These are phyloP conservation scores for Thermochaetoides thermophila DNA, from an alignment of 495 filamentous ascomycete species.

Conservation along the genomic window DNA sequence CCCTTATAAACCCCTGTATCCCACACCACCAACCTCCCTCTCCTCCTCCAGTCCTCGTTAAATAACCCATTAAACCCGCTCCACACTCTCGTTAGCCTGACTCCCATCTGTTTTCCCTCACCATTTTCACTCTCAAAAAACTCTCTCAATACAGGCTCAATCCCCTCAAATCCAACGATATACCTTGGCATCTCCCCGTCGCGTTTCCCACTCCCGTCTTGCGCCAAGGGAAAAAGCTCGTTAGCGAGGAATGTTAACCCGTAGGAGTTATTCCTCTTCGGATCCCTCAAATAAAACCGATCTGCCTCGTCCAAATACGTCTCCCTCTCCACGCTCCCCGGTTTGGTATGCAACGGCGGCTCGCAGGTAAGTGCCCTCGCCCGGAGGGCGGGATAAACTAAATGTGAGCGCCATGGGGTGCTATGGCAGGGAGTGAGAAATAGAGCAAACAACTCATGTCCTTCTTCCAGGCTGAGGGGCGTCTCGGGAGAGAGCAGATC, in stretches of 20 bases:
- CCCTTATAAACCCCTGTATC: conserved; percentile 26
- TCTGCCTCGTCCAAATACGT: conserved; percentile 80
- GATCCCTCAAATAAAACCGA: conserved; percentile 49
- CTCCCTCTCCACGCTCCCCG: conserved; percentile 34
- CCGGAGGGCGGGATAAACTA: conserved; percentile 56
- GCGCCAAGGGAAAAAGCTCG: conserved; percentile 23
- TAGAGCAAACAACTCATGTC: conserved; percentile 47
- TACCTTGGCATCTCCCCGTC: conserved; percentile 36
- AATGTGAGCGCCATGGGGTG: conserved; percentile 88
- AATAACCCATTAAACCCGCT: conserved; percentile 64
- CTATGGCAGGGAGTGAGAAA: conserved; percentile 98
- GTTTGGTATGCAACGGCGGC: conserved; percentile 54
- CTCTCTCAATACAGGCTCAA: conserved; percentile 26
- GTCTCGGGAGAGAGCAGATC: too few relatives aligned
- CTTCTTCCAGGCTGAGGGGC: too few relatives aligned
- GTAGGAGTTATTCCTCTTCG: conserved; percentile 2
- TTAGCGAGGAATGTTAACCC: conserved; percentile 37
- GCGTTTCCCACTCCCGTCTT: conserved; percentile 10
- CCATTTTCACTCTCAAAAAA: conserved; percentile 24
- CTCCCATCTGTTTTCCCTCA: conserved; percentile 17
- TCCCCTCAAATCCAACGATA: conserved; percentile 40
- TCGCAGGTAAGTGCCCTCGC: conserved; percentile 88
- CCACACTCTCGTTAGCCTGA: conserved; percentile 45
- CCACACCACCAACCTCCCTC: conserved; percentile 78
- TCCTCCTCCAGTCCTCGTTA: conserved; percentile 77